Evolutionary conservation across 345 rosid genomes (phyloP), one percentile per base, ranked within the genome.

Genomic region (Salix koriyanagi): DNA sequence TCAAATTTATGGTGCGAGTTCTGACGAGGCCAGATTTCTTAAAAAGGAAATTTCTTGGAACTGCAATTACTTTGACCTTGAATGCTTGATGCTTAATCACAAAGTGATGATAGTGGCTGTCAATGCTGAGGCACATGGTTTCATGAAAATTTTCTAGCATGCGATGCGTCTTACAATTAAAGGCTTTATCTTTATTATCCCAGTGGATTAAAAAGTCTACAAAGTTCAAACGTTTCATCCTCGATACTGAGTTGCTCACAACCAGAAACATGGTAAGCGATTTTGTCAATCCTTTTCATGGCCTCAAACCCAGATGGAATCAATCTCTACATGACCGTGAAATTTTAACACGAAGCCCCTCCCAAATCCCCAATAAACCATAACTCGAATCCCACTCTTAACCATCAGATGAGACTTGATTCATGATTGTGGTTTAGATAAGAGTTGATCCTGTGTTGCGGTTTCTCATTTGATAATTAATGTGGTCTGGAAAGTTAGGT

Each of bases 1-100:
- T 58, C 64, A 58, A 23, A 58, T 18, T 16, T 34, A 32, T 65
- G 19, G 41, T 2, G 34, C 36, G 46, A 37, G 41, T 66, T 30
- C 19, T 34, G 69, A 15, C 41, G 15, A 37, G 52, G 25, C 28
- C n/a, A 15, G 28, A 16, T 37, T 44, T 48, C 46, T 11, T 42
- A 11, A 52, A 65, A 0, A 28, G 74, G 81, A 73, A 79, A 69
- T 68, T 79, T 79, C 81, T 16, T 32, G 69, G 69, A 26, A 76
- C 28, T 41, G 21, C 19, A 36, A 2, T 18, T 56, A 7, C 56
- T 39, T 69, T n/a, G 73, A 76, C 67, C 37, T 67, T 54, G 72
- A 54, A 42, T 41, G 2, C 32, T 18, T 8, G 54, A 32, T 5
- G 18, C 52, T 30, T 28, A 32, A n/a, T 42, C 26, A 58, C 62